These are phyloP conservation scores for Solanum aculeatissimum DNA, from an alignment of 305 asterid species.

Conservation along the genomic window DNA sequence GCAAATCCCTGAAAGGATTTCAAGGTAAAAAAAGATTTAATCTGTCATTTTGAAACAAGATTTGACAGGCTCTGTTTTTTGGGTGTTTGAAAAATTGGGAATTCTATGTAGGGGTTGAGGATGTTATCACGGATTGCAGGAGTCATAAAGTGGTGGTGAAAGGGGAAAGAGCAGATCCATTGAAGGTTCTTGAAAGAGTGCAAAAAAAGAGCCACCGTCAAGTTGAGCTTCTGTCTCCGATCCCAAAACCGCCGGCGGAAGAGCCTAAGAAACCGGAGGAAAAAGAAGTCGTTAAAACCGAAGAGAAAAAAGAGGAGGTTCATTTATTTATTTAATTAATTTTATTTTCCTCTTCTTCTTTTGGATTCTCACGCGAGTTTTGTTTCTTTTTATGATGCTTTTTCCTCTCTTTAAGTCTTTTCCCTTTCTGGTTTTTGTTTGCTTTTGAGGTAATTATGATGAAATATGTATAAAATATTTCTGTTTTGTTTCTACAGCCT, in stretches of 20 bases:
- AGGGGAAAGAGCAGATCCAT: conserved; percentile 94
- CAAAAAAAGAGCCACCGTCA: conserved; percentile 92
- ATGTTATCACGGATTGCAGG: conserved; percentile 64
- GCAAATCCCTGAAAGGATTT: conserved; percentile 70
- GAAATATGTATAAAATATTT: background rate
- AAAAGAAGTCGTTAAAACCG: conserved; percentile 33
- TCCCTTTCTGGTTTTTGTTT: background rate
- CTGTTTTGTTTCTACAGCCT: background rate
- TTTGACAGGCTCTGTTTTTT: background rate
- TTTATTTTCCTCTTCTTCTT: background rate
- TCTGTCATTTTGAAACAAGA: background rate
- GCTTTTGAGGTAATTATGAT: background rate
- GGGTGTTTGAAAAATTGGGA: background rate
- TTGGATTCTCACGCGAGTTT: background rate
- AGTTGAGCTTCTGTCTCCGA: conserved; percentile 81
- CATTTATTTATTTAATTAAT: background rate
- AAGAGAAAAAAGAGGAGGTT: conserved; percentile 75
- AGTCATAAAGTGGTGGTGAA: conserved; percentile 75
- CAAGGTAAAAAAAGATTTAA: conserved; percentile 31
- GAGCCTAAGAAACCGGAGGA: conserved; percentile 41
- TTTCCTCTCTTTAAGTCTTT: background rate
- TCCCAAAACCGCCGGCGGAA: conserved; percentile 49
- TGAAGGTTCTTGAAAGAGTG: conserved; percentile 72
- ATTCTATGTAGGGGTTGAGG: conserved; percentile 58
- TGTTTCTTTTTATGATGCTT: background rate